Base-by-base conservation (phyloP, 352 stramenopile species). In the Saprolegnia diclina region DNA sequence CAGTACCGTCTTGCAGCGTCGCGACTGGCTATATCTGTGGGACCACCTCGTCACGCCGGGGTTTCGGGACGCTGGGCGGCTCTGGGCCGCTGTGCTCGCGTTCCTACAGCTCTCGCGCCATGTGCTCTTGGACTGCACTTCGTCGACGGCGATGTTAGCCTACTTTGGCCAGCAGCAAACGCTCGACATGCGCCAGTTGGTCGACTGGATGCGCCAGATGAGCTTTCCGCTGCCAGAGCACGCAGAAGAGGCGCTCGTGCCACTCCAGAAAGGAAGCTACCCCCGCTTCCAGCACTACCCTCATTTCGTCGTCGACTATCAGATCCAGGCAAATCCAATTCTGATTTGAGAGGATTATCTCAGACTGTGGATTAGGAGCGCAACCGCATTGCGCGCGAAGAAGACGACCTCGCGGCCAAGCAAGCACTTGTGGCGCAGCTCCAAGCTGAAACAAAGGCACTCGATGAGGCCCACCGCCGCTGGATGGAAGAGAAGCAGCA, bases 1-100 rank as follows among this genome's bases (percentile, higher is more conserved):
- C 69, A 95, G 84, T 0, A 90, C 97, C 75, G 90, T 96, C 1
- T 68, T 98, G 45, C 87, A 73, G 53, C 82, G 92, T 66, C 77
- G 89, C 46, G 85, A 96, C 65, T 98, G 90, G 90, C 77, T 96
- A 52, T 79, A 76, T 45, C 71, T 98, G 19, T 96, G 87, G 86
- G 91, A 97, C 59, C 77, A 95, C 65, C 55, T 98, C 0, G 3
- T 59, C 35, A 59, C 52, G 19, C n/a, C 46, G 24, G 42, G 13
- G 18, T 80, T 97, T 29, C 74, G 94, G 19, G 82, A 83, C 7
- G 83, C 91, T 21, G 75, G 82, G 38, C 64, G 90, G 6, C 69
- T 90, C 40, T 83, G 78, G 54, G 76, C 86, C 5, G 87, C 79
- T 37, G 84, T 92, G 19, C 50, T 94, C 62, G 81, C 84, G 19